Percentiles rank a stretch among this genome's conserved stretches.
Conservation (phyloP, 1,284 basidiomycete genomes). For the Puccinia horiana region DNA sequence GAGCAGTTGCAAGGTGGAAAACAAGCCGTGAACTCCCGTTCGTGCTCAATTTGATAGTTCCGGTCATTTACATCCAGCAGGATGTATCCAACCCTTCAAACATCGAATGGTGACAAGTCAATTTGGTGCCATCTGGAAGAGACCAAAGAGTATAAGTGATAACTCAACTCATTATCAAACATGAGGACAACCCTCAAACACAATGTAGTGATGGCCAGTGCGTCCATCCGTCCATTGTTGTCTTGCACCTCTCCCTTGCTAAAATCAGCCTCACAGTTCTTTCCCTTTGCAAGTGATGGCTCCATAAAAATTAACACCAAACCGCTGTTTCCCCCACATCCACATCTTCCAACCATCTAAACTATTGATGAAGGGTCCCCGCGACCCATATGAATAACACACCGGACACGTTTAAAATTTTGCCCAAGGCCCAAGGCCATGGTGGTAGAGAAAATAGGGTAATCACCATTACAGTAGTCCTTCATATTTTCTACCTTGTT, state of each 20-base stretch:
- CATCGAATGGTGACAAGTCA: neutral
- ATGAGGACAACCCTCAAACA: neutral
- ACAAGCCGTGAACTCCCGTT: neutral
- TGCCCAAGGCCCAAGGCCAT: constrained; percentile 22
- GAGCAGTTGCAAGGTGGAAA: neutral
- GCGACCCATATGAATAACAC: neutral
- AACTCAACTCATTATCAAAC: neutral
- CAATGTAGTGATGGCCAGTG: neutral
- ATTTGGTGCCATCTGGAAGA: neutral
- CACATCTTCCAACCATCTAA: constrained; percentile 17
- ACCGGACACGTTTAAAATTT: neutral
- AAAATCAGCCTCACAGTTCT: constrained; percentile 5
- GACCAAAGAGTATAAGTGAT: neutral
- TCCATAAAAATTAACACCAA: constrained; percentile 9
- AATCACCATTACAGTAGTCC: neutral
- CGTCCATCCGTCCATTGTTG: neutral
- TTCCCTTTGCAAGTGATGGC: neutral
- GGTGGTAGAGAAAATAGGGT: neutral
- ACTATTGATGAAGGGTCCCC: constrained; percentile 13
- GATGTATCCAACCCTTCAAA: neutral
- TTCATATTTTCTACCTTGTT: neutral
- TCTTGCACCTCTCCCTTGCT: neutral
- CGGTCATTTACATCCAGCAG: neutral
- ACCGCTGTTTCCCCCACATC: neutral
- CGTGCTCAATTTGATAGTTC: neutral